A percentile compares a stretch with the other conserved stretches of the same genome.
phyloP scores from a whole-genome alignment of 2,329 filamentous ascomycete genomes.

The Trichoderma lentiforme region DNA sequence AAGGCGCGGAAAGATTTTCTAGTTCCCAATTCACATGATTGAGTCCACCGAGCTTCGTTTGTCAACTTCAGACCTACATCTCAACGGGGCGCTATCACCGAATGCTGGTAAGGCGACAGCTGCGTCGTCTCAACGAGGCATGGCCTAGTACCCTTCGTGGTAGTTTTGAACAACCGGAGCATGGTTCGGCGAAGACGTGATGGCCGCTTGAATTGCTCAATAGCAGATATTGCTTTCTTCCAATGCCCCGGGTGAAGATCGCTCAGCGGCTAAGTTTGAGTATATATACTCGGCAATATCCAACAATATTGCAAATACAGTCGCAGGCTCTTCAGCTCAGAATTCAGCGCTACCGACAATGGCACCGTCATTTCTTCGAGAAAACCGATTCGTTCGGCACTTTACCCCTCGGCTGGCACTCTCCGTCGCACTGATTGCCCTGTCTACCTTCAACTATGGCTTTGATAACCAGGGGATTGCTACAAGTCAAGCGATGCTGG shows the following conservation, averaged over 20 bases:
- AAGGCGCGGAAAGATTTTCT: constrained; percentile 8
- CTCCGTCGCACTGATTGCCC: background rate
- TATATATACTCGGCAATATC: background rate
- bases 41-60: background rate
- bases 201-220: background rate
- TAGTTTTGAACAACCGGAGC: background rate
- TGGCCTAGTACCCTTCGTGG: background rate
- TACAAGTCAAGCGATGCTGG: constrained; percentile 7
- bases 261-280: background rate
- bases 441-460: constrained; percentile 13
- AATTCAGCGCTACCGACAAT: background rate
- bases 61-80: background rate
- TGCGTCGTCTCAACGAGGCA: background rate
- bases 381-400: constrained; percentile 4
- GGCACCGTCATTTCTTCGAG: background rate
- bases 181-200: background rate
- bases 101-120: background rate
- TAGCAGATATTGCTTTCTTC: background rate
- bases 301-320: background rate
- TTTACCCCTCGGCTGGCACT: constrained; percentile 4
- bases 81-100: background rate
- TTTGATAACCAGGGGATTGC: constrained; percentile 10
- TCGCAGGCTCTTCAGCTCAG: background rate
- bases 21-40: background rate
- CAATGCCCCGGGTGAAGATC: background rate